Evolutionary conservation across 1,284 basidiomycete species (phyloP).

Genomic region (Golubevia pallescens): DNA sequence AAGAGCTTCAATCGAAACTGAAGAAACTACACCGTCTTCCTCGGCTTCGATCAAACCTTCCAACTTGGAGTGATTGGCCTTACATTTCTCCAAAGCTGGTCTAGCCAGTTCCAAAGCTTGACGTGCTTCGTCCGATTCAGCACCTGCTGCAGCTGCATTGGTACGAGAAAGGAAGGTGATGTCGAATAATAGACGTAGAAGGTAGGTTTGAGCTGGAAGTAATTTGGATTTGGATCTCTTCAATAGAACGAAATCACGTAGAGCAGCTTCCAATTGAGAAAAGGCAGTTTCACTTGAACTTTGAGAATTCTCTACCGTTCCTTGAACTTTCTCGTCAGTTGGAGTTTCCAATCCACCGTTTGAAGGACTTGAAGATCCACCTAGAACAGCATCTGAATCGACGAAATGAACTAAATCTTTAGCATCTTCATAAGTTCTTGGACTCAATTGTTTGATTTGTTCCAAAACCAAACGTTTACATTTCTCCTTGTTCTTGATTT

Average conservation of each 20-base stretch:
- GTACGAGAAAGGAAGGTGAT: slow-evolving; percentile 84
- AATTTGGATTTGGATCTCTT: slow-evolving; percentile 96
- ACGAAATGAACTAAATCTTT: slow-evolving; percentile 97
- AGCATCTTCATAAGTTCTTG: slow-evolving; percentile 87
- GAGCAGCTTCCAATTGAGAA: slow-evolving; percentile 84
- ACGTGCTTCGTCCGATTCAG: slow-evolving; percentile 78
- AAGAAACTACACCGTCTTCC: slow-evolving; percentile 76
- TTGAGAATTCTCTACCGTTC: background rate
- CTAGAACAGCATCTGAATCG: slow-evolving; percentile 68
- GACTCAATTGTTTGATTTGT: slow-evolving; percentile 90
- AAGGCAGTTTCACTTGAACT: slow-evolving; percentile 67
- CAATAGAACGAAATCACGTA: slow-evolving; percentile 92
- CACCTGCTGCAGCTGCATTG: slow-evolving; percentile 83
- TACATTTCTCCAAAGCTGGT: slow-evolving; percentile 87
- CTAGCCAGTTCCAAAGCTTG: slow-evolving; percentile 76
- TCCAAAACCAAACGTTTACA: slow-evolving; percentile 88
- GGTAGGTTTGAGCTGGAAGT: slow-evolving; percentile 90
- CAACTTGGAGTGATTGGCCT: slow-evolving; percentile 74
- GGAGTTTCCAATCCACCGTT: too few species aligned
- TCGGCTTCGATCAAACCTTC: slow-evolving; percentile 79
- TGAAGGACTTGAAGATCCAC: background rate
- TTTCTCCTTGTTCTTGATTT: slow-evolving; percentile 93
- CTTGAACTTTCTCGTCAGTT: too few species aligned
- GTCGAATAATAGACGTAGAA: slow-evolving; percentile 85
- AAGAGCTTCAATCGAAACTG: slow-evolving; percentile 70